Evolutionary conservation across 1,284 basidiomycete species (phyloP), one percentile per base, ranked within the genome.

Genomic region (Ustilago shanxiensis): DNA sequence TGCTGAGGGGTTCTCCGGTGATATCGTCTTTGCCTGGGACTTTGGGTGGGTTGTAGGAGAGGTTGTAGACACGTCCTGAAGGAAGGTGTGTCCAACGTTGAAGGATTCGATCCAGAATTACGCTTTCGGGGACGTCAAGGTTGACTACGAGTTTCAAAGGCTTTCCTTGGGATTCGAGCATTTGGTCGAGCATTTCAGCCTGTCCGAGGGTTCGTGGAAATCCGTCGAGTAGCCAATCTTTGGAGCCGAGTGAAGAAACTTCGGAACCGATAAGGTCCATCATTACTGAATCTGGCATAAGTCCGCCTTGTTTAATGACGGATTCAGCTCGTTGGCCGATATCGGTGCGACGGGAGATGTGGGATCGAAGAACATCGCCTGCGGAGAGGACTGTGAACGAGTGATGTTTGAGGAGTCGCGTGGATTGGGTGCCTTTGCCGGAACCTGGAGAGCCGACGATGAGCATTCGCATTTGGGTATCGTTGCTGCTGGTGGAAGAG

Each of bases 171-270:
- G n/a, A 8, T 1, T 60, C 41, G 3, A 85, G 73, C 49, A 87
- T 85, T 6, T 81, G 57, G 72, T 98, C 93, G 11, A 99, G 89
- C 50, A 96, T 88, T 85, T 92, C 88, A 1, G 94, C 96, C 87
- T 99, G 96, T 18, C 90, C 91, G 2, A 96, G 87, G 2, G 96
- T 99, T 44, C 96, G 91, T 33, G 96, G 96, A 84, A 99, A 99
- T 6, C 96, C 96, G 83, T 99, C 96, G 37, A 99, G 87, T 75
- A 98, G 93, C 95, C 95, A 98, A 84, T 93, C 91, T 90, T 72
- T 28, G 2, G 39, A 45, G 0, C 44, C 66, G 18, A 80, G 56
- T 26, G 61, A 39, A 9, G 62, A 14, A 3, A 85, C 64, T 51
- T 80, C 75, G 8, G 67, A 28, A n/a, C 72, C 68, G 53, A 84